Evolutionary conservation across 352 stramenopile genomes (phyloP).

Genomic region (Globisporangium heterothallicum): DNA sequence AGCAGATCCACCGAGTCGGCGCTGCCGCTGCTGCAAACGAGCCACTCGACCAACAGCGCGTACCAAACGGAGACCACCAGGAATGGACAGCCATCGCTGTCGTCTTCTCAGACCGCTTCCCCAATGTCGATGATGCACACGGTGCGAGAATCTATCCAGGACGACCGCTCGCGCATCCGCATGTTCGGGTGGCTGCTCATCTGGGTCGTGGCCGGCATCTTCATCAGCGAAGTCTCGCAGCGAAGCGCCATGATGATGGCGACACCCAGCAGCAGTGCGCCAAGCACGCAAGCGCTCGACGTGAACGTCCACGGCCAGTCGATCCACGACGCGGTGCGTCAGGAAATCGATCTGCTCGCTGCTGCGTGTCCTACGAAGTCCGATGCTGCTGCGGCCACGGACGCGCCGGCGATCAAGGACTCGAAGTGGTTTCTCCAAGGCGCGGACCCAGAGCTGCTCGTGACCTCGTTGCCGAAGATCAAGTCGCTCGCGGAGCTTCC

Average conservation of each 20-base stretch:
- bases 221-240: constrained; percentile 26
- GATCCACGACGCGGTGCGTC: constrained; percentile 40
- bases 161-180: constrained; percentile 31
- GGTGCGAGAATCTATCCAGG: constrained; percentile 18
- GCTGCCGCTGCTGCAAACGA: constrained; percentile 19
- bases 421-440: constrained; percentile 59
- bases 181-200: constrained; percentile 37
- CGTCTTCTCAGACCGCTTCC: too few species aligned
- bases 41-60: neutral
- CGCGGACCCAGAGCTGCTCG: constrained; percentile 48
- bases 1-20: constrained; percentile 5
- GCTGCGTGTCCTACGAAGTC: constrained; percentile 13
- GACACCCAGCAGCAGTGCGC: neutral
- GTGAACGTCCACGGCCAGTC: constrained; percentile 15
- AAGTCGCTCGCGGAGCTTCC: constrained; percentile 57
- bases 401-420: constrained; percentile 20
- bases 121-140: constrained; percentile 6
- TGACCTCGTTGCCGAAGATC: constrained; percentile 35
- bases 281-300: too few species aligned
- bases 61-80: constrained; percentile 2
- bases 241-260: constrained; percentile 11
- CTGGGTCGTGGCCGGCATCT: constrained; percentile 46
- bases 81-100: neutral
- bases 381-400: constrained; percentile 6
- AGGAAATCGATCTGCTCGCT: constrained; percentile 50